Conservation (phyloP, 495 filamentous ascomycete species). For the Aspergillus mulundensis region DNA sequence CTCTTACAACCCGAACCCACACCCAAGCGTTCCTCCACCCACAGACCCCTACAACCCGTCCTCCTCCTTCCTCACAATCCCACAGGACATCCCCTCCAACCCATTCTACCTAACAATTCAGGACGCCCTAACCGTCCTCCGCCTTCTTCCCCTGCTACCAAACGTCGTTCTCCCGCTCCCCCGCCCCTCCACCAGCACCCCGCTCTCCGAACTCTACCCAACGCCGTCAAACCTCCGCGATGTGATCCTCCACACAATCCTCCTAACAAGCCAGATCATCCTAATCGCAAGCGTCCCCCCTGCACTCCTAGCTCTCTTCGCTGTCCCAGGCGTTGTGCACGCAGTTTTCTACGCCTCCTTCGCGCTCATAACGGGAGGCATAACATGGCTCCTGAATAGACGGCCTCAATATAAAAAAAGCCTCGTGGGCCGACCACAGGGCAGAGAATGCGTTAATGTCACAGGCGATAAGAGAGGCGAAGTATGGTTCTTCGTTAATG, state of each 20-base stretch:
- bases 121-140: not conserved
- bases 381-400: not conserved
- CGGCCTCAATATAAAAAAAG: not conserved
- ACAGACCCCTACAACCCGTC: not conserved
- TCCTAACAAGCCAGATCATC: conserved; percentile 26
- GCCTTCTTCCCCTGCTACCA: conserved; percentile 23
- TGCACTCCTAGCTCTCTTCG: conserved; percentile 25
- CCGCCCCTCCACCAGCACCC: conserved; percentile 44
- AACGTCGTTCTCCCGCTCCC: conserved; percentile 44
- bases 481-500: conserved; percentile 14
- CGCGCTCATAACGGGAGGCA: not conserved
- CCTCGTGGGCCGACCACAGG: not conserved
- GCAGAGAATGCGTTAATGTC: not conserved
- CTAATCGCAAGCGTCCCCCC: conserved; percentile 30
- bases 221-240: conserved; percentile 43
- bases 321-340: conserved; percentile 43
- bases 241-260: conserved; percentile 45
- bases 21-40: too few species aligned
- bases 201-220: conserved; percentile 51
- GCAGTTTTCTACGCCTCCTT: conserved; percentile 28
- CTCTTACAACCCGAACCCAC: conserved; percentile 1
- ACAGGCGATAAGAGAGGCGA: not conserved
- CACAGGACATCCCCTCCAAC: conserved; percentile 3
- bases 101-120: not conserved
- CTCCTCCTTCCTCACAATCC: conserved; percentile 2